Evolutionary conservation across 306 rosid species (phyloP).

Genomic region (Casuarina equisetifolia): DNA sequence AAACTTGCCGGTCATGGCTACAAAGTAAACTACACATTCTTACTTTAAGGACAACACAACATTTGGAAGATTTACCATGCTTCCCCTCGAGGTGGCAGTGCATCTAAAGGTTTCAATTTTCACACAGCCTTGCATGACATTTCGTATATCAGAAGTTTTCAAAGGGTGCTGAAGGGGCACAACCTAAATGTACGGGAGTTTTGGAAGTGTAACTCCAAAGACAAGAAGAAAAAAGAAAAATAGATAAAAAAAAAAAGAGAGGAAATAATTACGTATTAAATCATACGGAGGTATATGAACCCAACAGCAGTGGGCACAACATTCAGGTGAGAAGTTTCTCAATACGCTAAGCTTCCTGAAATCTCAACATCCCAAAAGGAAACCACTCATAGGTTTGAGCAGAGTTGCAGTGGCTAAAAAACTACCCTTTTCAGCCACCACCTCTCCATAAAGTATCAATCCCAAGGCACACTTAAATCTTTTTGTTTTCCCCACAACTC

Average conservation of each 20-base stretch:
- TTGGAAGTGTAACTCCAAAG: neutral
- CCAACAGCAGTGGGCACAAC: neutral
- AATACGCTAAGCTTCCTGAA: neutral
- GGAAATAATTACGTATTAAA: neutral
- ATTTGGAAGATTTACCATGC: neutral
- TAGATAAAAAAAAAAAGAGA: too few species aligned
- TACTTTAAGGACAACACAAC: too few species aligned
- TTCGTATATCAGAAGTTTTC: neutral
- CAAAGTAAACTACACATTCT: too few species aligned
- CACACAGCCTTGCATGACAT: neutral
- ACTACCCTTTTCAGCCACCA: neutral
- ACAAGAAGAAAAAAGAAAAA: neutral
- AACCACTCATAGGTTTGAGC: neutral
- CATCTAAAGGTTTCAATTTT: neutral
- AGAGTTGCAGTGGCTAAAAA: neutral
- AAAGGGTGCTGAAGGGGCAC: neutral
- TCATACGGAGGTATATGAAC: neutral
- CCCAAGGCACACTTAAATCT: neutral
- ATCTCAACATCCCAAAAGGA: neutral
- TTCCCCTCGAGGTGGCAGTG: neutral
- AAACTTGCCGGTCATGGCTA: too few species aligned
- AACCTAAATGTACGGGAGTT: neutral
- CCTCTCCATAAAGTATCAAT: neutral
- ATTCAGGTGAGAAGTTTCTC: neutral
- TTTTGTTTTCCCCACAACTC: neutral